Conservation (phyloP, 1,139 yeast genomes). For the Nakaseomyces delphensis region DNA sequence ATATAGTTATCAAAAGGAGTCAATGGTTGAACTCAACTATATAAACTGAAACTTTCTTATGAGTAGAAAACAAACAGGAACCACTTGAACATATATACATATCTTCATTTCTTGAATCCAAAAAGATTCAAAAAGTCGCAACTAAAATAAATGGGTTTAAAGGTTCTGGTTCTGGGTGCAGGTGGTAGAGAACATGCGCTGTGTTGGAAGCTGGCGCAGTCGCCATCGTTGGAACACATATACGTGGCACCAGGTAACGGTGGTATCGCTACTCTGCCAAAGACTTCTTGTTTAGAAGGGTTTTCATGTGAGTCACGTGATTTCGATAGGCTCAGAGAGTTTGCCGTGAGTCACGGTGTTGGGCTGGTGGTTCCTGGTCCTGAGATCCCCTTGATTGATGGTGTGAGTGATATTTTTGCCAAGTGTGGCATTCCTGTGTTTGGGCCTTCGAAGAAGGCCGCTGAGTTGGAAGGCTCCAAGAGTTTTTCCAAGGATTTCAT, state of each 20-base stretch:
- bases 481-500: slow-evolving; percentile 90
- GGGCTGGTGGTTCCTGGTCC: slow-evolving; percentile 93
- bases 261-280: slow-evolving; percentile 58
- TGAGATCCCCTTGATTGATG: slow-evolving; percentile 97
- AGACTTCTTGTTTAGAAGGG: slow-evolving; percentile 49
- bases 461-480: slow-evolving; percentile 94
- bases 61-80: no score
- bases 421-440: slow-evolving; percentile 88
- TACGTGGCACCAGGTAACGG: slow-evolving; percentile 98
- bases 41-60: no score
- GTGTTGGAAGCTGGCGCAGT: slow-evolving; percentile 83
- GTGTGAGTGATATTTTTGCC: slow-evolving; percentile 61
- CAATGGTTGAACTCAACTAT: no score
- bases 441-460: slow-evolving; percentile 89
- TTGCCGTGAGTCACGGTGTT: slow-evolving; percentile 61
- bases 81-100: no score
- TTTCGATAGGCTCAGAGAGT: slow-evolving; percentile 50
- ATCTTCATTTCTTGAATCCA: no score
- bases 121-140: no score
- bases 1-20: not conserved
- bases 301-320: slow-evolving; percentile 54
- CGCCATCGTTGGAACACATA: slow-evolving; percentile 59
- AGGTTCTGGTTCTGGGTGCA: slow-evolving; percentile 82
- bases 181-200: slow-evolving; percentile 99
- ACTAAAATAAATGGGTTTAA: slow-evolving; percentile 36